These are phyloP conservation scores for Guyanaporus albipodus DNA, from an alignment of 768 basidiomycete species.

Conservation along the genomic window DNA sequence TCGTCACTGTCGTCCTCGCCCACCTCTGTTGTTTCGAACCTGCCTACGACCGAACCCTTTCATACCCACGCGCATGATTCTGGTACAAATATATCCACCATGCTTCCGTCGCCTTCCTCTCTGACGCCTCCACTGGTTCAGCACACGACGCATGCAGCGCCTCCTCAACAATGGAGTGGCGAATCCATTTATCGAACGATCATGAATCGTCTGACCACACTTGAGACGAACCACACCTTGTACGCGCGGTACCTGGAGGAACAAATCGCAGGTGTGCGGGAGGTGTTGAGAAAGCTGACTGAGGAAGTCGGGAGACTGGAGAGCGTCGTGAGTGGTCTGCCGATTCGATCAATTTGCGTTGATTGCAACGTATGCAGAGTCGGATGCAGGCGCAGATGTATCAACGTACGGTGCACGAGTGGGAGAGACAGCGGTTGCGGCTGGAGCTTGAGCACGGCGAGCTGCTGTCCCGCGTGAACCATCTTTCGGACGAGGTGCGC, in stretches of 20 bases:
- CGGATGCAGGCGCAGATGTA: conserved; percentile 66
- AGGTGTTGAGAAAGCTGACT: conserved; percentile 67
- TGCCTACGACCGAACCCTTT: conserved; percentile 1
- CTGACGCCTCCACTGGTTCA: not conserved
- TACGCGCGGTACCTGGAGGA: conserved; percentile 86
- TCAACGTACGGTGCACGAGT: conserved; percentile 59
- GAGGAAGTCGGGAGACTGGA: conserved; percentile 78
- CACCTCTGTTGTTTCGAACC: not conserved
- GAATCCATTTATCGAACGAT: conserved; percentile 97
- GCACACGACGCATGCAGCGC: conserved; percentile 3
- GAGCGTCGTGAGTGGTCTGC: conserved; percentile 53
- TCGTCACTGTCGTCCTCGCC: conserved; percentile 16
- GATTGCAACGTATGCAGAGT: conserved; percentile 39
- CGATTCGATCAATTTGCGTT: not conserved
- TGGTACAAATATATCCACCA: not conserved
- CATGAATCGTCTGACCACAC: conserved; percentile 82
- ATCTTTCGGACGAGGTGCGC: conserved; percentile 76
- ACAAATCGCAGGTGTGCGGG: conserved; percentile 72
- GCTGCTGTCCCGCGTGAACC: conserved; percentile 64
- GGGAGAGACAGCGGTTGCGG: conserved; percentile 61
- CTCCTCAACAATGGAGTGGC: conserved; percentile 37
- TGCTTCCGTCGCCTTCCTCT: conserved; percentile 4
- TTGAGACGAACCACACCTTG: conserved; percentile 86
- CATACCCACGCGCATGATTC: conserved; percentile 2
- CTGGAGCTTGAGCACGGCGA: conserved; percentile 70